Percentiles rank a stretch among this genome's conserved stretches.
Conservation (phyloP, 1,139 yeast genomes). For the Suhomyces terraborum region DNA sequence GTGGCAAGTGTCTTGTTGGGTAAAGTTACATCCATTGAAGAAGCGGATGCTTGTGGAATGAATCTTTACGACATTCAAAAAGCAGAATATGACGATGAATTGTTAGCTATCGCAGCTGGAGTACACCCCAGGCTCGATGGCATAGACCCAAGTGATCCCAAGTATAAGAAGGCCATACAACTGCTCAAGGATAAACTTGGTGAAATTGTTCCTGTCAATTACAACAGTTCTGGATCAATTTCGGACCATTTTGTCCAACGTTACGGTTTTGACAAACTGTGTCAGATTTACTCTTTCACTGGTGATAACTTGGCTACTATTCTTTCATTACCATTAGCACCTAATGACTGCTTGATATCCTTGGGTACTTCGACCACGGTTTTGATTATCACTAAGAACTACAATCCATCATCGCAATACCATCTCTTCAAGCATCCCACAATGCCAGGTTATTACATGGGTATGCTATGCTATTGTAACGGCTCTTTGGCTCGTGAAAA, state of each 20-base stretch:
- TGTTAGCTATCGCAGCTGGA: slow-evolving; percentile 56
- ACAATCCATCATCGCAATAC: slow-evolving; percentile 77
- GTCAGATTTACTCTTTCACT: slow-evolving; percentile 70
- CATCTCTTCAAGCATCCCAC: slow-evolving; percentile 89
- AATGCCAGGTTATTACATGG: slow-evolving; percentile 76
- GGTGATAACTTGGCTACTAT: slow-evolving; percentile 93
- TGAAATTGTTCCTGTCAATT: slow-evolving; percentile 49
- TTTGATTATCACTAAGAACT: slow-evolving; percentile 73
- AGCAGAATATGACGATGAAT: slow-evolving; percentile 52
- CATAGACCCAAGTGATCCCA: slow-evolving; percentile 23
- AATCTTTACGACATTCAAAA: slow-evolving; percentile 70
- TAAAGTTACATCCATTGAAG: slow-evolving; percentile 63
- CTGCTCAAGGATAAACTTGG: slow-evolving; percentile 55
- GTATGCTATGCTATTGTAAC: slow-evolving; percentile 92
- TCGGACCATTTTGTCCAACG: slow-evolving; percentile 60
- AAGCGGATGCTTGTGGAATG: slow-evolving; percentile 92
- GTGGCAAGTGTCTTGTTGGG: slow-evolving; percentile 74
- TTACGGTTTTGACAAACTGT: slow-evolving; percentile 59
- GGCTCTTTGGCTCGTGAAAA: slow-evolving; percentile 87
- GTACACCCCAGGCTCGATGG: slow-evolving; percentile 42
- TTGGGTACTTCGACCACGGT: slow-evolving; percentile 92
- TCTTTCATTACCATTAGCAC: slow-evolving; percentile 72
- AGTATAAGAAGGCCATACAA: slow-evolving; percentile 32
- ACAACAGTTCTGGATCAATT: slow-evolving; percentile 44
- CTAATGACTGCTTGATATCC: slow-evolving; percentile 77